phyloP scores from a whole-genome alignment of 1,284 basidiomycete species.

The Tilletia indica region DNA sequence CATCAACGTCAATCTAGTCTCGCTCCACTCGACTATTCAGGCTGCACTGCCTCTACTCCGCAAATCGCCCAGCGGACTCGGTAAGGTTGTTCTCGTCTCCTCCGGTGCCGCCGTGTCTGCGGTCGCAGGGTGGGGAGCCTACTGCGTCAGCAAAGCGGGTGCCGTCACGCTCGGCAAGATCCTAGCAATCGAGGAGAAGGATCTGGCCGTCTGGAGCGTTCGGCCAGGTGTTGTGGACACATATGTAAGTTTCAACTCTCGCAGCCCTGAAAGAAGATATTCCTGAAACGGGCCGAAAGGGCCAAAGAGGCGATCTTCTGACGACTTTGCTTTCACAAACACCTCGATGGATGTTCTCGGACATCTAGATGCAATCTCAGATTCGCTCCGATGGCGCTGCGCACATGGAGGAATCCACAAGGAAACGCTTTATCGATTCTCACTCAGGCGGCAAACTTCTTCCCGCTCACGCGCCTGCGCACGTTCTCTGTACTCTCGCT shows the following conservation, averaged over 20 bases:
- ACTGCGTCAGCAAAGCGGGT: slow-evolving; percentile 68
- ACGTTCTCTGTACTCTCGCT: slow-evolving; percentile 66
- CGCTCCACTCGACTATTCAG: slow-evolving; percentile 69
- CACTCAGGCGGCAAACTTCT: slow-evolving; percentile 67
- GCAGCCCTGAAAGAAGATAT: not conserved
- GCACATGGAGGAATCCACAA: slow-evolving; percentile 62
- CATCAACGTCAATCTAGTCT: slow-evolving; percentile 80
- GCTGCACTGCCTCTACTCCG: slow-evolving; percentile 69
- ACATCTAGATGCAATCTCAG: slow-evolving; percentile 56
- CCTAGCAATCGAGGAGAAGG: slow-evolving; percentile 74
- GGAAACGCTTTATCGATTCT: slow-evolving; percentile 65
- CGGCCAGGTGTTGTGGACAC: slow-evolving; percentile 79
- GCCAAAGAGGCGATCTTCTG: too few species aligned
- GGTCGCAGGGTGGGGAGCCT: slow-evolving; percentile 71
- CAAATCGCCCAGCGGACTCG: slow-evolving; percentile 57
- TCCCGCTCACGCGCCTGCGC: slow-evolving; percentile 62
- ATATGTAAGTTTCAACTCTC: slow-evolving; percentile 36
- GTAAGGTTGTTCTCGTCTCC: slow-evolving; percentile 73
- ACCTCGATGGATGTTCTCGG: not conserved
- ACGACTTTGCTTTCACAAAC: too few species aligned
- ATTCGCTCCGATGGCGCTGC: slow-evolving; percentile 52
- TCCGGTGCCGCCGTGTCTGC: slow-evolving; percentile 74
- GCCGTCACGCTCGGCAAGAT: slow-evolving; percentile 79
- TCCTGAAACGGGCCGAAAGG: too few species aligned
- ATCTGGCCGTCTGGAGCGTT: slow-evolving; percentile 71